Base-by-base conservation (phyloP, 129 eudicot genomes). In the Chrysanthemum seticuspe region DNA sequence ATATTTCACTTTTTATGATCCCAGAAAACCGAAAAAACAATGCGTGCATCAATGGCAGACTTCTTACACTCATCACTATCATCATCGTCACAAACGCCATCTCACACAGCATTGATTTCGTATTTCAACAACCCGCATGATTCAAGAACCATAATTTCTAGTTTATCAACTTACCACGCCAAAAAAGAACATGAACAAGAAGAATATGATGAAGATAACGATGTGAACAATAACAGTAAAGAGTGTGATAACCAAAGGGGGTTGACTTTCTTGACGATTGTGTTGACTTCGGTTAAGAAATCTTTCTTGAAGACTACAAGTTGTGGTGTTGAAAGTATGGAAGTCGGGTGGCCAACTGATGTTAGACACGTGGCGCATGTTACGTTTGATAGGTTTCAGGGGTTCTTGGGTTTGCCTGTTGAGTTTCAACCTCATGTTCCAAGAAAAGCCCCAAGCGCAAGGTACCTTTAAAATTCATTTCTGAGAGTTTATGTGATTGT, bases 391-490 rank as follows among this genome's bases (percentile, higher is more conserved):
- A 75, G 91, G 78, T 90, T 87, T 67, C 79, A 85, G 80, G 97
- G 97, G 44, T 90, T 90, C 83, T 84, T 90, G 83, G 97, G 97
- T 34, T 80, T 90, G 83, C 97, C 97, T 85, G 89, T 79, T 76
- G 97, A 90, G 59, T 87, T 90, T 85, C 91, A 87, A 78, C 97
- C 89, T 78, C 86, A 87, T 56, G 87, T 90, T 12, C 88, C 89
- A 31, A 77, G 84, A 61, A 90, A 89, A 72, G 89, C 95, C 69
- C 97, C 97, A 51, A 90, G 97, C 78, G 97, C 97, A 19, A 90
- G 97, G 97, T 90, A 84, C 44, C 67, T 25, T 54, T 49, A 65
- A 18, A 34, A 50, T 14, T 50, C 25, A 50, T 51, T 68, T 25
- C 11, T 65, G 44, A 36, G 8, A 36, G 44, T 6, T 36, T 36